These are phyloP conservation scores for Jatropha curcas DNA, from an alignment of 345 rosid genomes.

Conservation along the genomic window DNA sequence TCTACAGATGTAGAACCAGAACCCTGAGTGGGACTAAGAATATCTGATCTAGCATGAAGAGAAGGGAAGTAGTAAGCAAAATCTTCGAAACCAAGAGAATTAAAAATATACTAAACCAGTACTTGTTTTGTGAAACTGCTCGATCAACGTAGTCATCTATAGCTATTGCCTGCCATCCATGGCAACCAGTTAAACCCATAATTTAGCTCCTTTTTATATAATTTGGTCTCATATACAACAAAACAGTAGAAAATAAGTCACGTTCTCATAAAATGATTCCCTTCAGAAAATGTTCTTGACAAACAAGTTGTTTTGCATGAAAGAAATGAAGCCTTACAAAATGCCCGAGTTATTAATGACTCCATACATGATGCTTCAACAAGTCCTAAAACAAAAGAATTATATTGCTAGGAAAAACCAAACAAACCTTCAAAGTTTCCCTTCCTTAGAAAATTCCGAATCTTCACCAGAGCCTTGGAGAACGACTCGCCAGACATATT, in stretches of 20 bases:
- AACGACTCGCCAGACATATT: slow-evolving; percentile 50
- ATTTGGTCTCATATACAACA: not conserved
- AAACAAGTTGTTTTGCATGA: not conserved
- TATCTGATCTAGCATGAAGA: slow-evolving; percentile 53
- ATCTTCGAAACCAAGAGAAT: slow-evolving; percentile 3
- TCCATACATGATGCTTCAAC: not conserved
- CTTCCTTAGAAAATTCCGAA: slow-evolving; percentile 48
- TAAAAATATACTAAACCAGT: not conserved
- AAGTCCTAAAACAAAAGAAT: slow-evolving; percentile 10
- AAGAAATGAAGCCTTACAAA: not conserved
- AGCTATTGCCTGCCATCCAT: not conserved
- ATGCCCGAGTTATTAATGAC: not conserved
- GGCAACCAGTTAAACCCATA: too few species aligned
- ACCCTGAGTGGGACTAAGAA: slow-evolving; percentile 54
- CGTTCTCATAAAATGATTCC: too few species aligned
- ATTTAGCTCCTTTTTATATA: too few species aligned
- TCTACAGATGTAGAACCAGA: slow-evolving; percentile 46
- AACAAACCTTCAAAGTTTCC: slow-evolving; percentile 56
- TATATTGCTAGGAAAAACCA: slow-evolving; percentile 12
- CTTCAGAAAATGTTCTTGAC: not conserved
- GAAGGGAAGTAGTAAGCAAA: slow-evolving; percentile 18
- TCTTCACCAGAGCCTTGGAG: slow-evolving; percentile 53
- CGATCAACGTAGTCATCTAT: not conserved
- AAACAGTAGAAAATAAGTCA: not conserved
- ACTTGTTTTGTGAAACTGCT: not conserved